Percentiles rank a stretch among this genome's conserved stretches.
Conservation (phyloP, 805 yeast species). For the Saitoella complicata region DNA sequence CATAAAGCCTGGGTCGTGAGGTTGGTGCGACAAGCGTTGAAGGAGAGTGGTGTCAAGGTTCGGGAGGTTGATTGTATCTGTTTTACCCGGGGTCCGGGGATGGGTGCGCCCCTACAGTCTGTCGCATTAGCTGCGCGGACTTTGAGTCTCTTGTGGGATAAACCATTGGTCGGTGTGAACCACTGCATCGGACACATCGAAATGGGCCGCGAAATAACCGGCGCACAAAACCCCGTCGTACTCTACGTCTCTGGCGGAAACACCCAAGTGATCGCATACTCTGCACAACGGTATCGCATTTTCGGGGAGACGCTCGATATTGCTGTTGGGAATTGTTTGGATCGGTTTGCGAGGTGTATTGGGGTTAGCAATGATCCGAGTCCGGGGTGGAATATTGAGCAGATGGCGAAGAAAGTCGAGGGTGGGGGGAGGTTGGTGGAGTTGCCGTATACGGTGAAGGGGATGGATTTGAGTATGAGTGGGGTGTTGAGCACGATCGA, state of each 20-base stretch:
- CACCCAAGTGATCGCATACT: constrained; percentile 94
- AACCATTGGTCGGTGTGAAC: constrained; percentile 86
- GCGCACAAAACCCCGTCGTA: constrained; percentile 95
- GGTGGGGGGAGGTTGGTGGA: constrained; percentile 39
- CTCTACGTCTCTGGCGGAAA: constrained; percentile 96
- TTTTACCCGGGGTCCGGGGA: constrained; percentile 75
- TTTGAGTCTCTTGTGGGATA: constrained; percentile 55
- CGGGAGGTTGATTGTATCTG: constrained; percentile 40
- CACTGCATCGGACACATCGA: constrained; percentile 98
- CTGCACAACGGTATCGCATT: constrained; percentile 84
- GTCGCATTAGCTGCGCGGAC: constrained; percentile 89
- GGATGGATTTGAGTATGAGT: constrained; percentile 95
- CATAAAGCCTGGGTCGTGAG: constrained; percentile 90
- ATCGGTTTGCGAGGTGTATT: constrained; percentile 83
- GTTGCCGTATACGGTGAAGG: constrained; percentile 92
- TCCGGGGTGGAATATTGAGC: constrained; percentile 96
- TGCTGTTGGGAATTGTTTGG: constrained; percentile 94
- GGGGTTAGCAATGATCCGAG: constrained; percentile 84
- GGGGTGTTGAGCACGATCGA: constrained; percentile 85
- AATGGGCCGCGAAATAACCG: constrained; percentile 97
- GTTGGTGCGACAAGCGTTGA: constrained; percentile 47
- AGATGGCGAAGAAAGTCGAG: constrained; percentile 48
- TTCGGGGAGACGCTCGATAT: constrained; percentile 98
- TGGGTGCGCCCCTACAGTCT: constrained; percentile 96
- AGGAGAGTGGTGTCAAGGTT: constrained; percentile 35